These are phyloP conservation scores for Polytrichum formosum DNA, from an alignment of 225 moss, liverwort and hornwort species.

Conservation along the genomic window DNA sequence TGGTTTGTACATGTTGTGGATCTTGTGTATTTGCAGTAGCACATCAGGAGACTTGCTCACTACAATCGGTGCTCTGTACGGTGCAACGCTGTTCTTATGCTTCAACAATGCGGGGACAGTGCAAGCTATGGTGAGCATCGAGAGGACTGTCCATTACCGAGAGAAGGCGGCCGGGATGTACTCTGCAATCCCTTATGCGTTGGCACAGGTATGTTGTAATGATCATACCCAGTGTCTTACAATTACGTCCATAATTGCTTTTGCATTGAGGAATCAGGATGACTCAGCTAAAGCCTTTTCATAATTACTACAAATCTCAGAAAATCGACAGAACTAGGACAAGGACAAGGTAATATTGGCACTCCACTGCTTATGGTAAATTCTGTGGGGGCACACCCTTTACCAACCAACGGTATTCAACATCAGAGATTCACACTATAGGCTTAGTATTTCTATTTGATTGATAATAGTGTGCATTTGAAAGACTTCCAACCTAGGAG, in stretches of 20 bases:
- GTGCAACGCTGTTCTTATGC: conserved; percentile 45
- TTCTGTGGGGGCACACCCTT: no score
- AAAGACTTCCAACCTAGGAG: no score
- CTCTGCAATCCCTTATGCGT: conserved; percentile 53
- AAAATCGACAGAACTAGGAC: no score
- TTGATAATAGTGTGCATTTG: no score
- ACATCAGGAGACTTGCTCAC: conserved; percentile 37
- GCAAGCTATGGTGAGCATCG: conserved; percentile 49
- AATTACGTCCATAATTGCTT: neutral
- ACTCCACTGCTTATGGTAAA: no score
- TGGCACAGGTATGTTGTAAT: conserved; percentile 28
- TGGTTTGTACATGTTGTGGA: neutral
- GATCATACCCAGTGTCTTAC: neutral
- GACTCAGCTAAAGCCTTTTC: no score
- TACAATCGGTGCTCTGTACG: conserved; percentile 46
- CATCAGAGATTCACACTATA: no score
- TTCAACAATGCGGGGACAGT: conserved; percentile 56
- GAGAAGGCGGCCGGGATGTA: conserved; percentile 67
- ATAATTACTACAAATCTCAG: no score
- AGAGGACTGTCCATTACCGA: conserved; percentile 53
- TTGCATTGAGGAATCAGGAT: neutral
- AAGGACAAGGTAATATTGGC: no score
- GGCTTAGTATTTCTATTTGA: no score
- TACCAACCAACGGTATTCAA: no score
- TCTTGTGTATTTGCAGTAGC: conserved; percentile 9